Conservation (phyloP, 208 protist species). For the Tritrichomonas foetus region DNA sequence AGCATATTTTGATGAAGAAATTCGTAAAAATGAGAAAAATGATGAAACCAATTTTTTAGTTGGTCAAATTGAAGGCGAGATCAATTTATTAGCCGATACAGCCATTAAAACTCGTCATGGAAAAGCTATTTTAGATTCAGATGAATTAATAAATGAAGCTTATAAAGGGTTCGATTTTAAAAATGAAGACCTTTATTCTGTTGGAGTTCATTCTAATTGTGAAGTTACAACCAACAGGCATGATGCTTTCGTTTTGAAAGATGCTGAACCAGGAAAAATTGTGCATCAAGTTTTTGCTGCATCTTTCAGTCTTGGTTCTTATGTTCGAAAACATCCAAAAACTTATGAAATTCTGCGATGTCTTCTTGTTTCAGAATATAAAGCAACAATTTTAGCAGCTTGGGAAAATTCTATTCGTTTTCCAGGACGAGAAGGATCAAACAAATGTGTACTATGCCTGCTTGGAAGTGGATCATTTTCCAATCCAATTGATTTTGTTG, state of each 20-base stretch:
- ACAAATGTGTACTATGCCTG: background rate
- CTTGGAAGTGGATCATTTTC: background rate
- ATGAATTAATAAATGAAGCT: background rate
- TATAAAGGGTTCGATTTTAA: background rate
- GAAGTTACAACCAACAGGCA: background rate
- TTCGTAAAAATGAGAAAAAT: too few species aligned
- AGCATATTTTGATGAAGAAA: too few species aligned
- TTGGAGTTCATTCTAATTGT: conserved; percentile 15
- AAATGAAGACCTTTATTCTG: background rate
- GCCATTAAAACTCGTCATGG: background rate
- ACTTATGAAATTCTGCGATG: background rate
- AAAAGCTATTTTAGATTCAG: background rate
- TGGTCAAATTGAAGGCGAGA: background rate
- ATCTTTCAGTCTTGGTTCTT: background rate
- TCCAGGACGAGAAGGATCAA: background rate
- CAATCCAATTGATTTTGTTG: background rate
- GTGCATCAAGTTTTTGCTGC: background rate
- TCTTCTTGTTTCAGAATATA: background rate
- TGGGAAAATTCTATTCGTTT: background rate
- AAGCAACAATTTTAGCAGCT: background rate
- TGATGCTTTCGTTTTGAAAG: background rate
- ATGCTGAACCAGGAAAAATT: background rate
- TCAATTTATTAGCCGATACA: background rate
- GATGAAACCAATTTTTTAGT: background rate
- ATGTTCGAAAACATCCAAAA: background rate